A percentile compares a stretch with the other conserved stretches of the same genome.
phyloP scores from a whole-genome alignment of 257 asterid genomes.

The Nicotiana sylvestris region DNA sequence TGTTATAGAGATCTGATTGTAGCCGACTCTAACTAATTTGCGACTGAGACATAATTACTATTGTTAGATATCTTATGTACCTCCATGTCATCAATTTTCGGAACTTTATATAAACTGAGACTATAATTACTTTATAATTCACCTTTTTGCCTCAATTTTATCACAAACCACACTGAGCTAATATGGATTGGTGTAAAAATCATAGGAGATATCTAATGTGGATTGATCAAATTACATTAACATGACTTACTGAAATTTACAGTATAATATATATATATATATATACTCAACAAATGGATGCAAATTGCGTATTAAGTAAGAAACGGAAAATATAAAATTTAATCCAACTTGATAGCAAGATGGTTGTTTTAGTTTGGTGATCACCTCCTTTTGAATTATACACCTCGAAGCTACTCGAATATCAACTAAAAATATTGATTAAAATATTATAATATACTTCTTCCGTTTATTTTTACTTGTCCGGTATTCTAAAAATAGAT shows the following conservation, averaged over 20 bases:
- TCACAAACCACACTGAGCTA: background rate
- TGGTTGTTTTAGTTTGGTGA: constrained; percentile 7
- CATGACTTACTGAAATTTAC: background rate
- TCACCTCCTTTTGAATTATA: background rate
- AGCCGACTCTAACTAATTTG: too few species aligned
- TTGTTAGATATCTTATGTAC: too few species aligned
- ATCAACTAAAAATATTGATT: background rate
- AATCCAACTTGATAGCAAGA: background rate
- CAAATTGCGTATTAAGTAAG: background rate
- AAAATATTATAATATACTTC: background rate
- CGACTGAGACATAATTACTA: too few species aligned
- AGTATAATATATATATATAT: too few species aligned
- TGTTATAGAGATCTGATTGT: too few species aligned
- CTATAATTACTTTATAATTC: too few species aligned
- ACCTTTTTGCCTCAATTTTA: too few species aligned
- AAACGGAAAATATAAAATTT: background rate
- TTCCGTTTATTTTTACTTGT: too few species aligned
- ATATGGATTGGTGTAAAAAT: background rate
- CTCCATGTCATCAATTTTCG: too few species aligned
- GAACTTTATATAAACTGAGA: too few species aligned
- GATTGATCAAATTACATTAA: background rate
- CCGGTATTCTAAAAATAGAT: too few species aligned
- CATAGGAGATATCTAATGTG: too few species aligned
- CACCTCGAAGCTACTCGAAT: background rate
- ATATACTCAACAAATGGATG: background rate